phyloP scores from a whole-genome alignment of 2,329 filamentous ascomycete species.

The Massarina eburnea region DNA sequence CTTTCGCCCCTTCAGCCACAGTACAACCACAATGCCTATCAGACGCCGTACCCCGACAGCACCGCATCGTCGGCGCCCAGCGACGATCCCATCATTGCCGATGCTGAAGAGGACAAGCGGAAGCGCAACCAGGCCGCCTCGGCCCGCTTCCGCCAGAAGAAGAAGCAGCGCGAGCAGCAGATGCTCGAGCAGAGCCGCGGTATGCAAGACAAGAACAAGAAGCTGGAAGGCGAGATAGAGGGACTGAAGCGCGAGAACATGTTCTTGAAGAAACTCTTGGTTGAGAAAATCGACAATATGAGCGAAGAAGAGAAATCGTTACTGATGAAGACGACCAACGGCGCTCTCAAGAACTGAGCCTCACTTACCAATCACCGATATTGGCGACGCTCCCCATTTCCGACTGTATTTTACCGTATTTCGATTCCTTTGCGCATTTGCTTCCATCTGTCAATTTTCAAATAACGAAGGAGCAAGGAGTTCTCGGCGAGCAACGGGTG shows the following conservation, averaged over 20 bases:
- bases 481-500: background rate
- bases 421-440: background rate
- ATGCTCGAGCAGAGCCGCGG: conserved; percentile 62
- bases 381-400: background rate
- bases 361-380: background rate
- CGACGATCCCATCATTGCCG: conserved; percentile 29
- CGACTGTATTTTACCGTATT: background rate
- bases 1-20: conserved; percentile 33
- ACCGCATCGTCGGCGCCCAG: conserved; percentile 24
- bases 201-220: conserved; percentile 75
- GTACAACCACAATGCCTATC: conserved; percentile 13
- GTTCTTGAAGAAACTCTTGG: conserved; percentile 39
- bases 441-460: background rate
- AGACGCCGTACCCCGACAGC: conserved; percentile 25
- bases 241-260: conserved; percentile 46
- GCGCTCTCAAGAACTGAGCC: background rate
- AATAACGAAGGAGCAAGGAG: background rate
- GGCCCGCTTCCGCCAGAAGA: conserved; percentile 89
- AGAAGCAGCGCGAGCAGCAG: conserved; percentile 90
- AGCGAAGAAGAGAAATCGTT: conserved; percentile 35
- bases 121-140: conserved; percentile 86
- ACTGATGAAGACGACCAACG: conserved; percentile 28
- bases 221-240: conserved; percentile 60
- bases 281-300: conserved; percentile 45
- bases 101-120: conserved; percentile 85